Conservation (phyloP, 148 eudicot species). For the Vaccinium darrowii region DNA sequence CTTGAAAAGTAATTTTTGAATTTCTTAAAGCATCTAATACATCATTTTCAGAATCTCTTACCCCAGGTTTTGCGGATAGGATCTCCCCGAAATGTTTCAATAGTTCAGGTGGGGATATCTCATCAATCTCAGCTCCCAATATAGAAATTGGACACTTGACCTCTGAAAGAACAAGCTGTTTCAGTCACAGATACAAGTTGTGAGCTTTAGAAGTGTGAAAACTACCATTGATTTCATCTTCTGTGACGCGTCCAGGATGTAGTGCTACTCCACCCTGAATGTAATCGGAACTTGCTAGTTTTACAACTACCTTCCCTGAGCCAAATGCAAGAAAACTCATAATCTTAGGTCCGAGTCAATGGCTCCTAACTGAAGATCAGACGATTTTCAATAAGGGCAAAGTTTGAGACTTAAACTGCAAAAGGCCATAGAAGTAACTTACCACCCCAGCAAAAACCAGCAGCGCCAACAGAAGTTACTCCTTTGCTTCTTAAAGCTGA, state of each 20-base stretch:
- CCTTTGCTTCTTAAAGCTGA: slow-evolving; percentile 32
- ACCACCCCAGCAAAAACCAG: slow-evolving; percentile 54
- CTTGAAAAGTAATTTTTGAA: not conserved
- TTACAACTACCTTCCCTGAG: slow-evolving; percentile 40
- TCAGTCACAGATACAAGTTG: not conserved
- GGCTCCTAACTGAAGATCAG: not conserved
- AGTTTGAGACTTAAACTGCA: not conserved
- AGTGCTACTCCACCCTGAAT: slow-evolving; percentile 46
- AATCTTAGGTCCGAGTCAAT: not conserved
- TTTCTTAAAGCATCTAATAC: not conserved
- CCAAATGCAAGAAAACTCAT: not conserved
- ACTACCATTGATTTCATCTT: slow-evolving; percentile 44
- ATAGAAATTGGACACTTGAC: slow-evolving; percentile 19
- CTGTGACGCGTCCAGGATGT: slow-evolving; percentile 42
- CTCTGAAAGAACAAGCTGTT: slow-evolving; percentile 26
- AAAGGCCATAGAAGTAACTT: not conserved
- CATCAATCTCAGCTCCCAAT: slow-evolving; percentile 52
- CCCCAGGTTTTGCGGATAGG: slow-evolving; percentile 45
- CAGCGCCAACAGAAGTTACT: slow-evolving; percentile 33
- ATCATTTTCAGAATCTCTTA: slow-evolving; percentile 13
- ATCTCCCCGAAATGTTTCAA: slow-evolving; percentile 38
- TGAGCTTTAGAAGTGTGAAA: not conserved
- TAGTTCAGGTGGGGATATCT: slow-evolving; percentile 36
- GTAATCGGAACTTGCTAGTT: slow-evolving; percentile 29
- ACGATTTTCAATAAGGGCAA: not conserved